Base-by-base conservation (phyloP, 2,329 filamentous ascomycete species). In the Neocucurbitaria cava region DNA sequence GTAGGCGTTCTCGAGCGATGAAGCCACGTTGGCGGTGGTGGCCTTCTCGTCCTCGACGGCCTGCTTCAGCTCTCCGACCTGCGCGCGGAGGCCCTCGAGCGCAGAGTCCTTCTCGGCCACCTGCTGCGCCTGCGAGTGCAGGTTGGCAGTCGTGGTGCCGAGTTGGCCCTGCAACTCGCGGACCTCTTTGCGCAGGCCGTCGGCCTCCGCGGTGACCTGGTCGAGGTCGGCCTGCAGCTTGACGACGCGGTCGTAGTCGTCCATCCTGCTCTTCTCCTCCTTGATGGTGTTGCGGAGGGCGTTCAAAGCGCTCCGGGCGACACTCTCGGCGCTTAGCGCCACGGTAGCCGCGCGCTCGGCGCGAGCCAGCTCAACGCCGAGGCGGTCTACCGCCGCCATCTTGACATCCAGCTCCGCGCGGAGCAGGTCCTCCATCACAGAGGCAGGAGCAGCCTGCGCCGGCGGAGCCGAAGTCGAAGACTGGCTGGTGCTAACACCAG, bases 1-100 rank as follows among this genome's bases (percentile, higher is more conserved):
- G 28, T 59, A 55, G 38, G 56, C 51, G 2, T 49, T 49, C 23
- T 45, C 28, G 45, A 58, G 59, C 9, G 33, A 17, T 3, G n/a
- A 3, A 9, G 53, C 44, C 44, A 43, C 9, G 13, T 43, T 24
- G 9, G 11, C 21, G 7, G 24, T 38, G 10, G 47, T 41, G 5
- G 36, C 23, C 17, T 52, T 49, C 51, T 52, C 40, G 13, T 57
- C 15, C 1, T 52, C 38, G 28, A 50, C 11, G 3, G 51, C 38
- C 20, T 47, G 17, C 39, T 48, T 50, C 20, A 40, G 21, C 20
- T 43, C 24, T 17, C 44, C 42, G 36, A 42, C n/a, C n/a, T 9
- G 13, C 13, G 2, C 42, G 26, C 13, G 21, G n/a, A 49, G 46
- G 3, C 23, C 24, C 10, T 28, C 28, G 36, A 49, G 8, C 26